phyloP scores from a whole-genome alignment of 2,329 filamentous ascomycete species.

The Arthrobotrys entomopaga region DNA sequence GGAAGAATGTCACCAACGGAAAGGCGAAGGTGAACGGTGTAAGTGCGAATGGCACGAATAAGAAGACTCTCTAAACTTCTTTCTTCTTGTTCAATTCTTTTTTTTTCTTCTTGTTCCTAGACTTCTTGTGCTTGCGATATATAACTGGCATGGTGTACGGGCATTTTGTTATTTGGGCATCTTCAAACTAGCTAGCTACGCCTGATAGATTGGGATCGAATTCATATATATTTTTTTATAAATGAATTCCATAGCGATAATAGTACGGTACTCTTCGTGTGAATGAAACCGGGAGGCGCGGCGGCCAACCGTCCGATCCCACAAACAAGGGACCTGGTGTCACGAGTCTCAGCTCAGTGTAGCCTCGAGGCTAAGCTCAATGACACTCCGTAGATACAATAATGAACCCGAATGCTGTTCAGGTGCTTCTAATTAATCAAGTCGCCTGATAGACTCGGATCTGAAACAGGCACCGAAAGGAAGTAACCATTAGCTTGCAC shows the following conservation, averaged over 20 bases:
- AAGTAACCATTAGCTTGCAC: not conserved
- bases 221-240: not conserved
- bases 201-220: constrained; percentile 14
- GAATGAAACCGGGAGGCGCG: no score
- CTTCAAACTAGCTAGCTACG: not conserved
- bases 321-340: no score
- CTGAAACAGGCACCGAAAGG: constrained; percentile 2
- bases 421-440: not conserved
- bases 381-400: no score
- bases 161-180: constrained; percentile 5
- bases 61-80: constrained; percentile 27
- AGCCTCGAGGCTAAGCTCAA: no score
- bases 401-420: not conserved
- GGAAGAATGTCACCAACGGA: not conserved
- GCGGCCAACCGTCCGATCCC: no score
- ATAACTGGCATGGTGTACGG: not conserved
- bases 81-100: not conserved
- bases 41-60: constrained; percentile 22
- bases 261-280: no score
- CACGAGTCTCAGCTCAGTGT: no score
- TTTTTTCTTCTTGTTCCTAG: not conserved
- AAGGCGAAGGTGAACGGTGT: not conserved
- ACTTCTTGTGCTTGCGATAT: not conserved
- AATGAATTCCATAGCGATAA: not conserved
- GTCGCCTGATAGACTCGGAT: not conserved